Percentiles rank a stretch among this genome's conserved stretches.
Evolutionary conservation across 1,139 yeast species (phyloP).

Genomic region (Komagataea norvegica): DNA sequence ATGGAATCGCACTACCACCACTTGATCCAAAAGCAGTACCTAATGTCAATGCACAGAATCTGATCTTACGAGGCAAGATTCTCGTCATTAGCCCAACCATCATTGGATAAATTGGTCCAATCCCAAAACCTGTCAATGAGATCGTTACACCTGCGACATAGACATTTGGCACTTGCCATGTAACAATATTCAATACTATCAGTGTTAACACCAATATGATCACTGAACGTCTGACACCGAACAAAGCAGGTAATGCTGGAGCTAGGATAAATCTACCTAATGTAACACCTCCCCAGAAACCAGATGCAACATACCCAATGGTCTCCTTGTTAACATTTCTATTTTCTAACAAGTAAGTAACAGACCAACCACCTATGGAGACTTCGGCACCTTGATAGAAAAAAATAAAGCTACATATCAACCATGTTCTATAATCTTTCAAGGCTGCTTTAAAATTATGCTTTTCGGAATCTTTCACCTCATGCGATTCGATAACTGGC

Average conservation of each 20-base stretch:
- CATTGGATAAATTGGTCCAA: conserved; percentile 55
- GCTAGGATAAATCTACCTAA: conserved; percentile 46
- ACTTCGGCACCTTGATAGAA: conserved; percentile 70
- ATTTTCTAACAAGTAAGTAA: conserved; percentile 55
- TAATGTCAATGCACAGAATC: conserved; percentile 48
- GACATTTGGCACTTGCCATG: conserved; percentile 44
- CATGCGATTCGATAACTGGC: neutral
- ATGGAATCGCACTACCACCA: conserved; percentile 59
- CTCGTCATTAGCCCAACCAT: conserved; percentile 44
- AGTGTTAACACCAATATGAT: conserved; percentile 34
- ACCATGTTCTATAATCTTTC: conserved; percentile 47
- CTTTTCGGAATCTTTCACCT: conserved; percentile 4
- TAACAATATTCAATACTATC: conserved; percentile 36
- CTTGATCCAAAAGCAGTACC: conserved; percentile 57
- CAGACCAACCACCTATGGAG: conserved; percentile 67
- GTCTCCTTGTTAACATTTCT: conserved; percentile 42
- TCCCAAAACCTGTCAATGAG: conserved; percentile 43
- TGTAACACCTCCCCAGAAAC: conserved; percentile 70
- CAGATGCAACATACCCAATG: conserved; percentile 64
- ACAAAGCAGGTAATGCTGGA: conserved; percentile 29
- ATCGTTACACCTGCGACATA: conserved; percentile 43
- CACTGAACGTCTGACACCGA: conserved; percentile 49
- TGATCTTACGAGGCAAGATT: conserved; percentile 51
- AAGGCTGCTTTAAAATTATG: conserved; percentile 34
- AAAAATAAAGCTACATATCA: conserved; percentile 47